phyloP scores from a whole-genome alignment of 306 rosid species.

The peach (Prunus persica) region Prunus_persica_NCBIv2 NC_034011.1:25664001-25664500 shows the following conservation, averaged over 20 bases:
- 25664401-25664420: too few species aligned
- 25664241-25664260: too few species aligned
- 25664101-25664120: neutral
- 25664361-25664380: neutral
- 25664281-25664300: too few species aligned
- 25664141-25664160: neutral
- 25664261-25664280: neutral
- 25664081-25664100: neutral
- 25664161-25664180: neutral
- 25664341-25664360: neutral
- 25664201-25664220: neutral
- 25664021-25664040: neutral
- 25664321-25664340: neutral
- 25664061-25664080: neutral
- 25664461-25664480: neutral
- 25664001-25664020: neutral
- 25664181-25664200: neutral
- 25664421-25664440: too few species aligned
- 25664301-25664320: neutral
- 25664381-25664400: neutral
- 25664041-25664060: neutral
- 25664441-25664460: too few species aligned
- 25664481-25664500: too few species aligned
- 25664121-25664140: slow-evolving; percentile 3
- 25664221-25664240: neutral